Percentiles rank a stretch among this genome's conserved stretches.
Evolutionary conservation across 1,139 yeast genomes (phyloP).

Genomic region (Geotrichum phurueaensis): DNA sequence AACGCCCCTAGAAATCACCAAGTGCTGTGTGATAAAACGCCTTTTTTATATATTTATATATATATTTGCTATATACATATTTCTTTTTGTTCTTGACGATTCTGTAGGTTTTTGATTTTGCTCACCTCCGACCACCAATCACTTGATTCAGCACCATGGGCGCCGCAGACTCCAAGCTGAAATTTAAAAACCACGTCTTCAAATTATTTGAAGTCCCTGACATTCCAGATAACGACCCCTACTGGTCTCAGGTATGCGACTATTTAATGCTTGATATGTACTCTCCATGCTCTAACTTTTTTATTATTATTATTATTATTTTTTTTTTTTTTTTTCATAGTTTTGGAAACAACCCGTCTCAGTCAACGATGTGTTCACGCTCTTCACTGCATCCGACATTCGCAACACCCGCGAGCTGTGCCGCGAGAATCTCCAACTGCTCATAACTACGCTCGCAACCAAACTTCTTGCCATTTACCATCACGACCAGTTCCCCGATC

Average conservation of each 20-base stretch:
- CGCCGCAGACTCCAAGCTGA: slow-evolving; percentile 59
- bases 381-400: slow-evolving; percentile 54
- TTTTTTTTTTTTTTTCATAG: slow-evolving; percentile 16
- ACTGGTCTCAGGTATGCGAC: slow-evolving; percentile 45
- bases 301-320: not conserved
- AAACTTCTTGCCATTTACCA: slow-evolving; percentile 34
- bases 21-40: not conserved
- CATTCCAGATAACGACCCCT: slow-evolving; percentile 44
- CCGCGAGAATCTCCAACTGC: slow-evolving; percentile 47
- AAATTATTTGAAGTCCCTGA: slow-evolving; percentile 51
- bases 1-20: not conserved
- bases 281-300: not conserved
- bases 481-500: slow-evolving; percentile 29
- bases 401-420: slow-evolving; percentile 56
- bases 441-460: slow-evolving; percentile 43
- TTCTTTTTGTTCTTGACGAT: no score
- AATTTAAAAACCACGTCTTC: slow-evolving; percentile 56
- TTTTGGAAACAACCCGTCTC: slow-evolving; percentile 44
- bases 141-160: slow-evolving; percentile 47
- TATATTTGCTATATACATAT: no score
- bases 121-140: not conserved
- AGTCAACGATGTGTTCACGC: slow-evolving; percentile 50
- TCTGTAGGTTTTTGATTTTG: not conserved
- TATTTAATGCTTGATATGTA: not conserved
- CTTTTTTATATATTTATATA: no score